Evolutionary conservation across 1,284 basidiomycete species (phyloP).

Genomic region (Marasmius sp.): DNA sequence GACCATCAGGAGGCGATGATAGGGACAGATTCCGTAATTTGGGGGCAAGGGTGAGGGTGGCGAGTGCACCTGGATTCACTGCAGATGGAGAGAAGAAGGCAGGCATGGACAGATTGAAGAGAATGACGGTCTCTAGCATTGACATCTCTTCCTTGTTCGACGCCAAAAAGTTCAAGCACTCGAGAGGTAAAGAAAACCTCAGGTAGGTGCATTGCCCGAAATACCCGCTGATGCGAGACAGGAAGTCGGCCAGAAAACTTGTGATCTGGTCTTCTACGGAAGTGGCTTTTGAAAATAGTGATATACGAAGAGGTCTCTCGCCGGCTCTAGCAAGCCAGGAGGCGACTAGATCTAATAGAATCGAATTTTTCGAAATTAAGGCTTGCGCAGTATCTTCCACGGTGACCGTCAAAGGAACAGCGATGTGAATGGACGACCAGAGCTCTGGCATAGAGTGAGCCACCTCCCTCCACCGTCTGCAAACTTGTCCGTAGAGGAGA

Average conservation of each 20-base stretch:
- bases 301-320: neutral
- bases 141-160: neutral
- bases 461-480: neutral
- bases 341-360: too few species aligned
- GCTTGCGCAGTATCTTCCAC: neutral
- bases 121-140: neutral
- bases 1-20: neutral
- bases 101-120: neutral
- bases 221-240: neutral
- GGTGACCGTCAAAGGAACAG: neutral
- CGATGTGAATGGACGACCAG: neutral
- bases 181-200: neutral
- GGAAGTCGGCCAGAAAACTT: neutral
- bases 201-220: neutral
- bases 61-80: neutral
- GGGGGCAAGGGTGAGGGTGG: neutral
- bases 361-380: neutral
- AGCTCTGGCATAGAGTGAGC: neutral
- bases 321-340: neutral
- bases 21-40: neutral
- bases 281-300: neutral
- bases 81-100: neutral
- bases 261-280: neutral
- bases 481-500: neutral
- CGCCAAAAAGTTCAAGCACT: neutral